Base-by-base conservation (phyloP, 371 early-diverging fungal species). In the Syncephalastrum racemosum region DNA sequence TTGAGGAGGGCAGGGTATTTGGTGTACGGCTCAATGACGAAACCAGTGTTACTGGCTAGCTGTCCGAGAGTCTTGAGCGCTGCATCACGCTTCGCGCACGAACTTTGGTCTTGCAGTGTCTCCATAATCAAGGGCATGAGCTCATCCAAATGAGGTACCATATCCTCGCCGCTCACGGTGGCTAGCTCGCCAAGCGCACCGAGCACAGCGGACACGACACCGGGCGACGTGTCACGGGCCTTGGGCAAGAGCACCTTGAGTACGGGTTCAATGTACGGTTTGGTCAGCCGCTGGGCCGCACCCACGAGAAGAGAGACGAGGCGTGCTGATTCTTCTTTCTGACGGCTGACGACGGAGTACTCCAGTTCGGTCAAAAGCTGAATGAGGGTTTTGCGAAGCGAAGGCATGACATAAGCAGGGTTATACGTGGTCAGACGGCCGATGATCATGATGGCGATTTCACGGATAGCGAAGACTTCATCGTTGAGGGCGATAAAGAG, bases 401-500 rank as follows among this genome's bases (percentile, higher is more conserved):
- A 90, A 2, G 99, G 90, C 88, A 96, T 87, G 7, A 96, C 91
- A 63, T 94, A 94, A 1, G 96, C 96, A 3, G 97, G 97, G 62
- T 97, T 97, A 57, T 86, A 88, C 1, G 84, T 71, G 2, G 93
- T 85, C 24, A 98, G 72, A 22, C 97, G 82, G 8, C 97, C 96
- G 50, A 98, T 90, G 46, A 94, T 90, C 1, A 82, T 70, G 20
- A 97, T 90, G 4, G 93, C 91, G 4, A 88, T 79, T 63, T 93
- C 88, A 12, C 95, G 86, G 54, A 94, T 91, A n/a, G 84, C 83
- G 75, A 95, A 96, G 3, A 88, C 83, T 63, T 96, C 96, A 59
- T 98, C 98, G 54, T 95, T 96, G 40, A 95, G 62, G 0, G 96
- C 93, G 52, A 97, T 84, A 65, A 95, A 91, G 18, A 97, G 61